Percentiles rank a stretch among this genome's conserved stretches.
These are phyloP conservation scores for Arachnopeziza araneosa DNA, from an alignment of 2,329 filamentous ascomycete genomes.

Conservation along the genomic window DNA sequence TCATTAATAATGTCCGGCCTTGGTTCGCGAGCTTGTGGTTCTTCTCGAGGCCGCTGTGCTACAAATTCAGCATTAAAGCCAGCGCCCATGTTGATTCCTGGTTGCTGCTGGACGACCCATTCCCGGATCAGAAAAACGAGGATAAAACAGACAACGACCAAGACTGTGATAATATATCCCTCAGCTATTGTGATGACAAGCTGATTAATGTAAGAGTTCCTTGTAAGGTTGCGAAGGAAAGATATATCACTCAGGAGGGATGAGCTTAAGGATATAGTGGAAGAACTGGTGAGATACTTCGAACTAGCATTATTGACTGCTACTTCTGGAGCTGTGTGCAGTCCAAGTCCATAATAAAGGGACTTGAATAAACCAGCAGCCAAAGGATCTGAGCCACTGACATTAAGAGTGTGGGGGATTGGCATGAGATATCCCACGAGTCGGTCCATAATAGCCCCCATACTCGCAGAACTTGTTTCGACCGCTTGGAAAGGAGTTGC, in stretches of 20 bases:
- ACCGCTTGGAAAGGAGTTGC: slow-evolving; percentile 24
- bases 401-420: slow-evolving; percentile 23
- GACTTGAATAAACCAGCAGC: slow-evolving; percentile 23
- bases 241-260: slow-evolving; percentile 52
- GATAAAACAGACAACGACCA: slow-evolving; percentile 91
- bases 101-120: slow-evolving; percentile 97
- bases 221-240: slow-evolving; percentile 57
- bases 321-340: slow-evolving; percentile 12
- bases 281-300: slow-evolving; percentile 5
- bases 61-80: slow-evolving; percentile 49
- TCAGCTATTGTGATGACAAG: slow-evolving; percentile 79
- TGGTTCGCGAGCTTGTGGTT: slow-evolving; percentile 11
- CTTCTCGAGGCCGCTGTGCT: slow-evolving; percentile 33
- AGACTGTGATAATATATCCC: slow-evolving; percentile 86
- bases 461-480: slow-evolving; percentile 34
- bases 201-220: slow-evolving; percentile 67
- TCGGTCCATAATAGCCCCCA: slow-evolving; percentile 34
- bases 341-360: slow-evolving; percentile 23
- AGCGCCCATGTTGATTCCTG: slow-evolving; percentile 76
- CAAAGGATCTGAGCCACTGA: slow-evolving; percentile 24
- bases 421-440: slow-evolving; percentile 27
- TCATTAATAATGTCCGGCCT: slow-evolving; percentile 8
- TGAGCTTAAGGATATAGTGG: slow-evolving; percentile 15
- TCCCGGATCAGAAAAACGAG: slow-evolving; percentile 94
- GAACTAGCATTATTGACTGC: slow-evolving; percentile 9